Base-by-base conservation (phyloP, 306 rosid species). In the Begonia fuchsioides region DNA sequence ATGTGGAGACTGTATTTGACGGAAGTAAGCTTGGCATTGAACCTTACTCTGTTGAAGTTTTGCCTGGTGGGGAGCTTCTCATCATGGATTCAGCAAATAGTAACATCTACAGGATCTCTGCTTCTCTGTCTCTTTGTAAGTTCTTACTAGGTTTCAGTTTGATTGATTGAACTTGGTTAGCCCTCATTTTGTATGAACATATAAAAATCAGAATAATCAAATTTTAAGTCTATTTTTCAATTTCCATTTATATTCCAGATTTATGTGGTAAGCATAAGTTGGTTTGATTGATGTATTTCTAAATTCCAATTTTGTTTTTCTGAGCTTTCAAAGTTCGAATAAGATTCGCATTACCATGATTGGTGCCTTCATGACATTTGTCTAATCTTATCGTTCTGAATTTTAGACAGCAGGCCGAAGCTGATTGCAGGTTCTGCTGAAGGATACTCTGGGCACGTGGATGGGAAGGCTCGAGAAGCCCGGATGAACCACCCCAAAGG, bases 11-110 rank as follows among this genome's bases (percentile, higher is more conserved):
- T 3, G 96, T 87, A 72, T 87, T 87, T 54, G 96, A 87, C 75
- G 96, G 96, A 52, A 87, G 94, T 68, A 87, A 87, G 76, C 96
- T 79, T 61, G 96, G 94, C 46, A 70, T 87, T 50, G 96, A 87
- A 75, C 96, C 96, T 64, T 74, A 77, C 72, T 73, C 87, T 7
- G 84, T 87, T 50, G 94, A 87, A 74, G 66, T 82, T 51, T 65
- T 87, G 55, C 72, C 90, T 15, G 75, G 56, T 66, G 96, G 87
- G 60, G 94, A 87, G 66, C 87, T 87, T 79, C 76, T 87, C 47
- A 79, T 87, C 70, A 75, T 87, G 48, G 94, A 87, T 60, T 87
- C 96, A 7, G 78, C 84, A 50, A 87, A 82, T 59, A 82, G 78
- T 49, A 82, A 87, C 63, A 61, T 82, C 44, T 87, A 82, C 51